Conservation (phyloP, 345 rosid genomes). For the Punica granatum region DNA sequence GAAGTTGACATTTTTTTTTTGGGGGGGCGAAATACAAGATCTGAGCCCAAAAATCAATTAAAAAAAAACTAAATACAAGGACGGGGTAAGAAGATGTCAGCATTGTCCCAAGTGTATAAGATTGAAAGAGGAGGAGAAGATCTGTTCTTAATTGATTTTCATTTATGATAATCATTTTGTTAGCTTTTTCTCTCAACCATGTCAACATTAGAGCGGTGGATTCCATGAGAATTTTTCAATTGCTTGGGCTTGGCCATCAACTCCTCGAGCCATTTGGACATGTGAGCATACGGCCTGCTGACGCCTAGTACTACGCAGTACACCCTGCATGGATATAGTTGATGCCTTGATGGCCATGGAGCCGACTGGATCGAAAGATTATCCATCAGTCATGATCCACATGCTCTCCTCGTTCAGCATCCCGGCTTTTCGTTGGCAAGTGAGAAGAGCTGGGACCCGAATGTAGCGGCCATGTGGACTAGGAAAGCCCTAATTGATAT, state of each 20-base stretch:
- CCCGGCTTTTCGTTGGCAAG: slow-evolving; percentile 15
- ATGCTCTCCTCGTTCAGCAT: slow-evolving; percentile 28
- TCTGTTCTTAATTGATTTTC: too few relatives aligned
- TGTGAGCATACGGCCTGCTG: background rate
- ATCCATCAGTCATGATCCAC: slow-evolving; percentile 32
- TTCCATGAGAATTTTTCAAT: too few relatives aligned
- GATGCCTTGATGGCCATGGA: background rate
- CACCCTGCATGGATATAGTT: slow-evolving; percentile 17
- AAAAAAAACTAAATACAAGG: too few relatives aligned
- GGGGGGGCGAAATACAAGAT: too few relatives aligned
- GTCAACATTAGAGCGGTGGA: too few relatives aligned
- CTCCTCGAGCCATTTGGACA: background rate
- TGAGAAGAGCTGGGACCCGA: slow-evolving; percentile 23
- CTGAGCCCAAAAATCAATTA: too few relatives aligned
- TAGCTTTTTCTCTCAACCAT: too few relatives aligned
- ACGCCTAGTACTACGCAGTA: slow-evolving; percentile 12
- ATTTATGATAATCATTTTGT: too few relatives aligned
- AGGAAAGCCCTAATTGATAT: slow-evolving; percentile 34
- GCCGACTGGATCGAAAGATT: slow-evolving; percentile 1
- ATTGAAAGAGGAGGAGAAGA: too few relatives aligned
- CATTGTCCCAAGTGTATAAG: too few relatives aligned
- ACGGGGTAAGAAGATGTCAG: too few relatives aligned
- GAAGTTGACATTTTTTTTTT: too few relatives aligned
- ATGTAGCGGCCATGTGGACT: slow-evolving; percentile 23
- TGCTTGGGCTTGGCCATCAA: background rate